A percentile compares a stretch with the other conserved stretches of the same genome.
Conservation (phyloP, 306 rosid species). For the Spatholobus suberectus region DNA sequence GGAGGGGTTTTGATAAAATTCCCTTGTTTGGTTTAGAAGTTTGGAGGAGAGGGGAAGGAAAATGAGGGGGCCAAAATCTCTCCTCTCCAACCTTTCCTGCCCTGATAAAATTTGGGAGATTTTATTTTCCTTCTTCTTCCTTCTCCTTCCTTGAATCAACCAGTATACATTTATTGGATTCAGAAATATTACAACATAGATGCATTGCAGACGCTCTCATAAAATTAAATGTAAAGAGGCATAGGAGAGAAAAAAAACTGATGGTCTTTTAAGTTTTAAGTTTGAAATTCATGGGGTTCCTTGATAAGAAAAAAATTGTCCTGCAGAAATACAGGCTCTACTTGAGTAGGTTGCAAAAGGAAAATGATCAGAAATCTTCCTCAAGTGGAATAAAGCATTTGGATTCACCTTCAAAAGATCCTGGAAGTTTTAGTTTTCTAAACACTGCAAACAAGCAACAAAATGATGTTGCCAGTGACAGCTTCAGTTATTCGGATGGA, state of each 20-base stretch:
- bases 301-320: conserved; percentile 27
- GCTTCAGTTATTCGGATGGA: conserved; percentile 47
- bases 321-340: conserved; percentile 91
- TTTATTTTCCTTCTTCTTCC: not conserved
- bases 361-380: conserved; percentile 61
- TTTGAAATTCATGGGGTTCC: conserved; percentile 30
- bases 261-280: not conserved
- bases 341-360: conserved; percentile 76
- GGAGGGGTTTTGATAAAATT: not conserved
- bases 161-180: not conserved
- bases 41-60: not conserved
- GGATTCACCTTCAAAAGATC: conserved; percentile 58
- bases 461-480: conserved; percentile 56
- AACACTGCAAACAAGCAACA: conserved; percentile 52
- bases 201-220: not conserved
- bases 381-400: conserved; percentile 59
- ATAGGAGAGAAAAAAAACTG: not conserved
- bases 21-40: not conserved
- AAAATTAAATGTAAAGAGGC: not conserved
- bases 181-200: conserved; percentile 2
- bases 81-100: not conserved
- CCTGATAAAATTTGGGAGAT: not conserved
- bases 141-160: not conserved
- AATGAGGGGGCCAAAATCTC: too few relatives aligned
- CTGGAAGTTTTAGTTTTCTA: conserved; percentile 53